Conservation (phyloP, 2,329 filamentous ascomycete genomes). For the Canariomyces notabilis region DNA sequence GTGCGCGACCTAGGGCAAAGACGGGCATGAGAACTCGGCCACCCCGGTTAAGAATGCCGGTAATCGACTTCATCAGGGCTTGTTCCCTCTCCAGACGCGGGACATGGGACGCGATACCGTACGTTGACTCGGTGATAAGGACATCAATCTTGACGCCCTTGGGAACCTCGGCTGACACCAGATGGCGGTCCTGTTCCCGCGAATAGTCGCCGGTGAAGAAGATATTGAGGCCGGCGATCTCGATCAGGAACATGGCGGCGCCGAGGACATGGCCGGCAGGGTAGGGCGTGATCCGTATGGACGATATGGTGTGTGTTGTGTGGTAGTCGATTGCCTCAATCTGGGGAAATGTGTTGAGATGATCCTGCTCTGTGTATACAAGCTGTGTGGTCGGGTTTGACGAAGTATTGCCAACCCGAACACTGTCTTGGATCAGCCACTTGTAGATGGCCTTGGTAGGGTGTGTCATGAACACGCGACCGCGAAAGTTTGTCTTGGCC, state of each 20-base stretch:
- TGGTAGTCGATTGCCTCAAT: conserved; percentile 99
- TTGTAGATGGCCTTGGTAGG: conserved; percentile 99
- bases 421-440: conserved; percentile 96
- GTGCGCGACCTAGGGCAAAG: conserved; percentile 87
- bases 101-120: conserved; percentile 90
- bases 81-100: conserved; percentile 87
- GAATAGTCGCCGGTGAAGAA: conserved; percentile 98
- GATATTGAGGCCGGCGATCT: conserved; percentile 94
- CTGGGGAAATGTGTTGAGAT: conserved; percentile 84
- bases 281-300: conserved; percentile 93
- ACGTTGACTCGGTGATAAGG: conserved; percentile 95
- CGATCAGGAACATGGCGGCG: conserved; percentile 96
- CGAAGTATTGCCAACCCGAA: conserved; percentile 74
- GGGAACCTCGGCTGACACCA: conserved; percentile 89
- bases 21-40: conserved; percentile 92
- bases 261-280: conserved; percentile 97
- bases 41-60: conserved; percentile 81
- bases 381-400: conserved; percentile 62
- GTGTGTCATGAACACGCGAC: conserved; percentile 98
- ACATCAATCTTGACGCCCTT: conserved; percentile 89
- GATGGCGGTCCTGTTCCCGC: conserved; percentile 87
- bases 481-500: conserved; percentile 95
- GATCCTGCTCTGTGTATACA: conserved; percentile 92
- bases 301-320: conserved; percentile 94
- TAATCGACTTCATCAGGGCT: conserved; percentile 92